Conservation (phyloP, 495 filamentous ascomycete species). For the Tuber umbilicatum region DNA sequence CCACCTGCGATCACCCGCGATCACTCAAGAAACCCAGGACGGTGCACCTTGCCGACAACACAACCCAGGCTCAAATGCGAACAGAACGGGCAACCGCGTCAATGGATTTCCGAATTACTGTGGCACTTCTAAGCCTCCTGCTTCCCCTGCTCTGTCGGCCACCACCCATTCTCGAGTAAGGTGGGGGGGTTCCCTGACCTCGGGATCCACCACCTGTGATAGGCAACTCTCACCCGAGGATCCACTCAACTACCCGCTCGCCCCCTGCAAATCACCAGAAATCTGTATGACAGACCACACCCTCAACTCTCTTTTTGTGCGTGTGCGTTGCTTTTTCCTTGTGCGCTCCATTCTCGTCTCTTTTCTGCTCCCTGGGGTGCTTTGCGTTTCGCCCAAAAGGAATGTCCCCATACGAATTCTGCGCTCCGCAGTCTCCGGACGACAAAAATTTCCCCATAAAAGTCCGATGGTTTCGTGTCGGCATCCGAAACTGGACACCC, state of each 20-base stretch:
- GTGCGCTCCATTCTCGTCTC: not conserved
- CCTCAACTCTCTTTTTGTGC: constrained; percentile 16
- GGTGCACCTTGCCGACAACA: constrained; percentile 32
- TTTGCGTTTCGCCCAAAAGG: constrained; percentile 24
- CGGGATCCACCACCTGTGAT: constrained; percentile 39
- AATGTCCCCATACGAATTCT: constrained; percentile 11
- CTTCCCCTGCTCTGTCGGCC: constrained; percentile 20
- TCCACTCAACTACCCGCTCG: constrained; percentile 35
- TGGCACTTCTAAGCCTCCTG: constrained; percentile 20
- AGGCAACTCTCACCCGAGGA: constrained; percentile 40
- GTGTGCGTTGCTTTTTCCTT: constrained; percentile 19
- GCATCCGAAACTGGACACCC: constrained; percentile 18
- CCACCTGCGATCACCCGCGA: constrained; percentile 29
- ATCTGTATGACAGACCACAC: constrained; percentile 22
- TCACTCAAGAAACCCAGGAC: constrained; percentile 25
- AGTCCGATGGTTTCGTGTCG: constrained; percentile 19
- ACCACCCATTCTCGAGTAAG: constrained; percentile 22
- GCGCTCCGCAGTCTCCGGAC: constrained; percentile 19
- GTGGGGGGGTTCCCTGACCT: constrained; percentile 30
- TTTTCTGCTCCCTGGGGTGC: constrained; percentile 11
- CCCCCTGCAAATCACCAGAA: constrained; percentile 34
- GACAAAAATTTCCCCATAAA: constrained; percentile 8
- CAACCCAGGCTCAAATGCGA: constrained; percentile 6
- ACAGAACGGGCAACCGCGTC: constrained; percentile 19
- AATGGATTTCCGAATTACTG: constrained; percentile 21